Evolutionary conservation across 1,284 basidiomycete species (phyloP), one percentile per base, ranked within the genome.

Genomic region (Papiliotrema nemorosa): DNA sequence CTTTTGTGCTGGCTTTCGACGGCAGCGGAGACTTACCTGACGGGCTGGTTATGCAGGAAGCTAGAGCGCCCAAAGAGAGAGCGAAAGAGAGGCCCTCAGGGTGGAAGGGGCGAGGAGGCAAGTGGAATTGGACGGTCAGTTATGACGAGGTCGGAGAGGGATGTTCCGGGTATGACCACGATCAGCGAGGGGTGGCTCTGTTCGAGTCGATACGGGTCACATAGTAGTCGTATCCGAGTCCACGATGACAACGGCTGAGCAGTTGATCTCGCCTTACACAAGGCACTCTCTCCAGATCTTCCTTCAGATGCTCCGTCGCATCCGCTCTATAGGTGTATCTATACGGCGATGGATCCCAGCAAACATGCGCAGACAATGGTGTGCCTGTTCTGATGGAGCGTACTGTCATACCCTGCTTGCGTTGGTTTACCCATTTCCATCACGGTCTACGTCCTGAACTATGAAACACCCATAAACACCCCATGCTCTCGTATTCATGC

Each of bases 1-100:
- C 63, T 13, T 75, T 75, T 47, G 67, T 72, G 10, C 45, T 74
- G 9, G 64, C 72, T 1, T 75, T 72, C 42, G 72, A 76, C 37
- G 60, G 59, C 4, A 39, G 43, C 1, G 69, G 68, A 12, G 50
- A 55, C 4, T 26, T 16, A 3, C 26, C 20, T 3, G 59, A 59
- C 9, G 66, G 64, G 0, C 14, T 71, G 18, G 46, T 64, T 2
- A 22, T 40, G 3, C 24, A 27, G 2, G 44, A 52, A 12, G 60
- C 58, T 14, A 56, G 59, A 39, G 54, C 55, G 18, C 39, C 33
- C 29, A 36, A 24, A 48, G 36, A 38, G 31, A 54, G 29, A 49
- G 51, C 33, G 42, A 47, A 36, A 46, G 56, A 57, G 47, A 45
- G 21, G 16, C 63, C 65, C 6, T 53, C 37, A 5, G 60, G 60